Evolutionary conservation across 1,284 basidiomycete species (phyloP), one percentile per base, ranked within the genome.

Genomic region (Papiliotrema nemorosa): DNA sequence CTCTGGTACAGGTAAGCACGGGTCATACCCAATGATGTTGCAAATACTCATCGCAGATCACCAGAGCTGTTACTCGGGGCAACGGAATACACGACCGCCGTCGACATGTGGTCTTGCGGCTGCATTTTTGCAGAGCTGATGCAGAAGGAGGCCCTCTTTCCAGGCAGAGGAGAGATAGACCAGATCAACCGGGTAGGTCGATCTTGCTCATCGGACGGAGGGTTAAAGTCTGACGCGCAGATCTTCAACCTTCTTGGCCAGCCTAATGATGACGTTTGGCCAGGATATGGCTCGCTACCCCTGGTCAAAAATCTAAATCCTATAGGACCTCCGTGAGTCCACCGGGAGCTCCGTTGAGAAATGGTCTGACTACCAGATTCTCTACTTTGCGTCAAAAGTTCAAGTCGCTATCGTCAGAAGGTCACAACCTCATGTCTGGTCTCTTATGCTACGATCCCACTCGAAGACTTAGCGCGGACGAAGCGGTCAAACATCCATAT

Each of bases 51-150:
- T 21, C 21, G 18, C 14, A 93, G 93, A 44, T 89, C 96, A 5
- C 96, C 96, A 2, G 96, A 98, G 78, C 87, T 99, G 31, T 79
- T 99, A 10, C 79, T 99, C 18, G 96, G 94, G 12, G 88, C 88
- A 16, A 86, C 84, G 46, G 88, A 87, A 42, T 98, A 98, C 74
- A 89, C 90, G 9, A 97, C 93, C 10, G 88, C 93, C 0, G 66
- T 76, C 20, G 74, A 76, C 53, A 64, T 74, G 57, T 76, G 74
- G 74, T 70, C 67, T 16, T 64, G 72, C 18, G 74, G 74, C 2
- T 76, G 75, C 58, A 97, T 99, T 62, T 97, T 98, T 70, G 94
- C 88, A 22, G 96, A 99, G 71, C 79, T 99, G 37, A 83, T 99
- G 59, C 79, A 91, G 59, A 90, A 90, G 58, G 90, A 93, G 69